Conservation (phyloP, 345 rosid species). For the Rhodamnia rubescens region DNA sequence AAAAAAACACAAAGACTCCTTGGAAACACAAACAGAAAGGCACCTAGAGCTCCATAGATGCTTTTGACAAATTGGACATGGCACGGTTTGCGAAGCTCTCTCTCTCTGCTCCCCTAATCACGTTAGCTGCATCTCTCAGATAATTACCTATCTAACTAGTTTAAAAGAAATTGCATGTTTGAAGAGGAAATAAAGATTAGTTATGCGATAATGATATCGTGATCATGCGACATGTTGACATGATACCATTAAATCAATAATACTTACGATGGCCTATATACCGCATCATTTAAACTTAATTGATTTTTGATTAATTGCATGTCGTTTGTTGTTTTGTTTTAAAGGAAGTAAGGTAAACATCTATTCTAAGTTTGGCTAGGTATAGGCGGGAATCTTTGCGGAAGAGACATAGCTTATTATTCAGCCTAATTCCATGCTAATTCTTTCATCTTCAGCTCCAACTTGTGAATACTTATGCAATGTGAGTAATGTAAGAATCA, state of each 20-base stretch:
- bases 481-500: background rate
- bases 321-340: background rate
- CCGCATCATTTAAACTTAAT: background rate
- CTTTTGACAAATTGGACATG: background rate
- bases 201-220: background rate
- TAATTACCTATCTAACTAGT: background rate
- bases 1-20: background rate
- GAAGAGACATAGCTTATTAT: background rate
- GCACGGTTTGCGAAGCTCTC: background rate
- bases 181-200: background rate
- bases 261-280: background rate
- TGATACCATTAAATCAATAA: background rate
- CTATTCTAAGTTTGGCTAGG: background rate
- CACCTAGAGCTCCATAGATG: background rate
- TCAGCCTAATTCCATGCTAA: background rate
- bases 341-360: background rate
- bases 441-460: background rate
- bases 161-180: background rate
- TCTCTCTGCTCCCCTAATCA: background rate
- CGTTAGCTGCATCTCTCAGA: background rate
- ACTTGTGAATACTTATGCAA: background rate
- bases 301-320: background rate
- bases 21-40: background rate
- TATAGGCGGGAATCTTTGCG: background rate
- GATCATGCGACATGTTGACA: background rate